Conservation (phyloP, 129 eudicot genomes). For the carrot (Daucus carota) region DH1_v3.0 NC_030385.2:35928001-35928500, state of each 20-base stretch:
- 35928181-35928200: background rate
- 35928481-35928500: background rate
- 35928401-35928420: background rate
- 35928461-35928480: background rate
- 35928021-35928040: background rate
- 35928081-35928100: constrained; percentile 68
- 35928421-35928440: background rate
- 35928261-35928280: background rate
- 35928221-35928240: background rate
- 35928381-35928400: background rate
- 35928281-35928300: background rate
- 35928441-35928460: background rate
- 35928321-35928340: background rate
- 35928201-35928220: background rate
- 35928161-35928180: background rate
- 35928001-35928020: too few species aligned
- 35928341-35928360: background rate
- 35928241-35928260: background rate
- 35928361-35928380: background rate
- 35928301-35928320: background rate
- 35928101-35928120: constrained; percentile 66
- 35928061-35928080: constrained; percentile 48
- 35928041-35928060: background rate
- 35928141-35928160: background rate
- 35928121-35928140: background rate